Evolutionary conservation across 2,329 filamentous ascomycete species (phyloP).

Genomic region (Penicillium sp.): DNA sequence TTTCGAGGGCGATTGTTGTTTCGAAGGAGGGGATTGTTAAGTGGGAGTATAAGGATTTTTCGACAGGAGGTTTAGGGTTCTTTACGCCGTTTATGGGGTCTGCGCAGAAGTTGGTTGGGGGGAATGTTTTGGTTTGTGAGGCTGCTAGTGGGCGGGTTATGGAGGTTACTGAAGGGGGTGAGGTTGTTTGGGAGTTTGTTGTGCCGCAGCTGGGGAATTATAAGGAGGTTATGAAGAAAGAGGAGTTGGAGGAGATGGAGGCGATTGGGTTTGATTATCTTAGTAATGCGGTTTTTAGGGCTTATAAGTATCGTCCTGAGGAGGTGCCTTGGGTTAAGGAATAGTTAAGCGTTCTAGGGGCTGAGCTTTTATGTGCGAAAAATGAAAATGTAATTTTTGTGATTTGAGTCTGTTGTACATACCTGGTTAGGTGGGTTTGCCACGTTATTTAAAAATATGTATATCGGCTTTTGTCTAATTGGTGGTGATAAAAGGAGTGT

Average conservation of each 20-base stretch:
- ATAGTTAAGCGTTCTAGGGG: neutral
- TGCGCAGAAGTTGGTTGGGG: conserved; percentile 44
- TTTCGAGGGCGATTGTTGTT: conserved; percentile 47
- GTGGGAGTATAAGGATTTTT: conserved; percentile 47
- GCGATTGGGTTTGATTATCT: conserved; percentile 41
- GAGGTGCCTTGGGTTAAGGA: conserved; percentile 43
- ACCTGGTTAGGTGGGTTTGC: neutral
- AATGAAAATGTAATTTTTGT: neutral
- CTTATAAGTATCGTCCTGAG: conserved; percentile 46
- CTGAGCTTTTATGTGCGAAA: neutral
- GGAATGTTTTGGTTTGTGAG: conserved; percentile 48
- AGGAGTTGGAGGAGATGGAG: conserved; percentile 35
- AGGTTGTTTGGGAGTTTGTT: conserved; percentile 48
- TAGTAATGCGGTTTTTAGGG: conserved; percentile 48
- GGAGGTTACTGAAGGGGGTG: conserved; percentile 45
- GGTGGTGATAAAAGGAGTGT: conserved; percentile 13
- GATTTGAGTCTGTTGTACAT: neutral
- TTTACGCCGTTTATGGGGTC: conserved; percentile 52
- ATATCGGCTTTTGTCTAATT: conserved; percentile 12
- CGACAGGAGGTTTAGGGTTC: conserved; percentile 38
- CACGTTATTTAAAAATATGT: neutral
- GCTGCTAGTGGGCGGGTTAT: conserved; percentile 40
- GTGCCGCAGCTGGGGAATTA: conserved; percentile 46
- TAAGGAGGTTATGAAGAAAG: conserved; percentile 23
- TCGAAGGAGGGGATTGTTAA: conserved; percentile 41